Base-by-base conservation (phyloP, 305 asterid genomes). In the Euphrasia arctica region DNA sequence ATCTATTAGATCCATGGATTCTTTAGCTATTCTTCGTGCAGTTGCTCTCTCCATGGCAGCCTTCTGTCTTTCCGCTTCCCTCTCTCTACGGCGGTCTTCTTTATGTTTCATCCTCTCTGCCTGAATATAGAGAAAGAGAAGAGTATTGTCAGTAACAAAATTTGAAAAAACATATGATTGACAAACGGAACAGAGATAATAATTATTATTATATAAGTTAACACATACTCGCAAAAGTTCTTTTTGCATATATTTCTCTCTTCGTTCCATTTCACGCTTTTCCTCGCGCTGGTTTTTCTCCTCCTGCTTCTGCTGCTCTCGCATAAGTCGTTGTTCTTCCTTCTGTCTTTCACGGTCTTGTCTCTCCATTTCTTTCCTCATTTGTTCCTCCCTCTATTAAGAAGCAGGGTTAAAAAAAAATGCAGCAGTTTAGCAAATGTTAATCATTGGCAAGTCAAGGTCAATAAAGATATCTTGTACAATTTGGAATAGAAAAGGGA, bases 271-370 rank as follows among this genome's bases (percentile, higher is more conserved):
- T 83, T 90, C 98, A 75, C 97, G 98, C 76, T 63, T 86, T 75
- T 94, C 98, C 81, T 94, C 99, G 1, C 99, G 98, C 82, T 88
- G 99, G 75, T 59, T 79, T 65, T 85, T 89, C 80, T 94, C 99
- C 77, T 90, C 98, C 84, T 75, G 87, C 77, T 68, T 84, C 75
- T 91, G 99, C 70, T 77, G 91, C 74, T 94, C 99, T 28, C 95
- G 78, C 77, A 94, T 72, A 65, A 90, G 63, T 70, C 90, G 78
- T 76, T 73, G 89, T 71, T 94, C 96, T 74, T 94, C 99, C 76
- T 90, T 94, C 74, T 74, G 77, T 61, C 91, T 85, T 79, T 90
- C 99, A 59, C 99, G 96, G 63, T 88, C 93, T 64, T 77, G 98
- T 58, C 85, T 85, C 77, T 94, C 99, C 95, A 78, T 78, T 66